Percentiles rank a stretch among this genome's conserved stretches.
Evolutionary conservation across 225 moss, liverwort and hornwort species (phyloP).

Genomic region (Climacium dendroides): DNA sequence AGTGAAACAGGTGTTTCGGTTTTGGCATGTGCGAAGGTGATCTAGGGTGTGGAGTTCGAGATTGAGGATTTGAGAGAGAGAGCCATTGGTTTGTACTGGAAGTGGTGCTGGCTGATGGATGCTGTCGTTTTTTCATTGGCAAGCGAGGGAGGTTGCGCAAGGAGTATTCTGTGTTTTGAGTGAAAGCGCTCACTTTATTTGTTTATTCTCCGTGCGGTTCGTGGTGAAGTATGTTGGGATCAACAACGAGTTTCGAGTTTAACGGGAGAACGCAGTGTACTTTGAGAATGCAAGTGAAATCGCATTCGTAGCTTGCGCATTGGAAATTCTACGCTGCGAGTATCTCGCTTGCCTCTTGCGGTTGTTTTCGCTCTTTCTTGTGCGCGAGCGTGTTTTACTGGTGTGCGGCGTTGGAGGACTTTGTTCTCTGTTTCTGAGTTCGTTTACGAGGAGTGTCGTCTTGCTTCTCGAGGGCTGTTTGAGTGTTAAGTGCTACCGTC

Average conservation of each 20-base stretch:
- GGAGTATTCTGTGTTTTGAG: neutral
- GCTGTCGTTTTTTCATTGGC: neutral
- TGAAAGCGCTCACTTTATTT: neutral
- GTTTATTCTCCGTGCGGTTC: neutral
- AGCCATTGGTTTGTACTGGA: neutral
- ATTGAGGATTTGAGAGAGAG: neutral
- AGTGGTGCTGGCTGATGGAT: neutral
- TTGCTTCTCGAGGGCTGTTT: neutral
- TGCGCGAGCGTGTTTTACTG: neutral
- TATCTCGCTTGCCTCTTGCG: neutral
- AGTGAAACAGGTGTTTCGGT: neutral
- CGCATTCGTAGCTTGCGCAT: constrained; percentile 18
- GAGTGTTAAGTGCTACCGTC: neutral
- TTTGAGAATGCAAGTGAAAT: constrained; percentile 54
- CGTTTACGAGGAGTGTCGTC: neutral
- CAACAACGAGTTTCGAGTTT: constrained; percentile 31
- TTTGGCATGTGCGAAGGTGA: neutral
- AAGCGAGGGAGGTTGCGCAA: neutral
- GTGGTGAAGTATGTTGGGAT: constrained; percentile 19
- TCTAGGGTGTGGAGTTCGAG: neutral
- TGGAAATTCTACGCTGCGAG: neutral
- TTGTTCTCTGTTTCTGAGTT: neutral
- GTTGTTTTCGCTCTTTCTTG: neutral
- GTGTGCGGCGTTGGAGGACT: neutral
- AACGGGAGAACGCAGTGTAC: constrained; percentile 52